Conservation (phyloP, 331 rosid genomes). For the Acacia concinna region DNA sequence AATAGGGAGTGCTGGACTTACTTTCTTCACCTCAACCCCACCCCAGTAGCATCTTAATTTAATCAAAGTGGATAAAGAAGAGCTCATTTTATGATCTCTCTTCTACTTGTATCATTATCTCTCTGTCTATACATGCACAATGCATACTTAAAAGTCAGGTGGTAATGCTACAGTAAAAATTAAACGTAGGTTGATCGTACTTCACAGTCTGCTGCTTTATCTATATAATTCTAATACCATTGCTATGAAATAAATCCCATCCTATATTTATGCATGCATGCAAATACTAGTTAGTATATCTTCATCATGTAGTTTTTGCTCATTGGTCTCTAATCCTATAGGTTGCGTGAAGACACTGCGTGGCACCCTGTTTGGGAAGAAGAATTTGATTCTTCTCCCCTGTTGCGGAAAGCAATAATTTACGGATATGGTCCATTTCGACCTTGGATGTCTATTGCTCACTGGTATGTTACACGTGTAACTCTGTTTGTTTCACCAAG, state of each 20-base stretch:
- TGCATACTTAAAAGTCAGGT: background rate
- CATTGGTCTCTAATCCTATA: conserved; percentile 30
- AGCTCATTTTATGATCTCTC: background rate
- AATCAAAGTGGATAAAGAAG: background rate
- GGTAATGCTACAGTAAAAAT: conserved; percentile 3
- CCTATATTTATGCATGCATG: background rate
- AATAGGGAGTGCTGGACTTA: conserved; percentile 16
- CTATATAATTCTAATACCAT: conserved; percentile 4
- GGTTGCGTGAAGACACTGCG: conserved; percentile 93
- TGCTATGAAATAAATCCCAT: background rate
- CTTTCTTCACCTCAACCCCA: conserved; percentile 15
- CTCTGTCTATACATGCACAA: background rate
- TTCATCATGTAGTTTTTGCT: conserved; percentile 22
- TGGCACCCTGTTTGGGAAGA: conserved; percentile 86
- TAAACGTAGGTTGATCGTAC: background rate
- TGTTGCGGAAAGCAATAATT: conserved; percentile 69
- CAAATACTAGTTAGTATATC: background rate
- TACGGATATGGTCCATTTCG: conserved; percentile 88
- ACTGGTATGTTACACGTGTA: conserved; percentile 56
- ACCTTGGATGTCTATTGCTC: conserved; percentile 93
- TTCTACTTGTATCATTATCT: background rate
- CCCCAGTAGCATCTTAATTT: background rate
- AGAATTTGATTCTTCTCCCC: conserved; percentile 71
- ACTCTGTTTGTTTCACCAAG: conserved; percentile 21
- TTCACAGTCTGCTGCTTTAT: background rate